Percentiles rank a stretch among this genome's conserved stretches.
phyloP scores from a whole-genome alignment of 2,329 filamentous ascomycete genomes.

The Hawksworthiomyces lignivorus region DNA sequence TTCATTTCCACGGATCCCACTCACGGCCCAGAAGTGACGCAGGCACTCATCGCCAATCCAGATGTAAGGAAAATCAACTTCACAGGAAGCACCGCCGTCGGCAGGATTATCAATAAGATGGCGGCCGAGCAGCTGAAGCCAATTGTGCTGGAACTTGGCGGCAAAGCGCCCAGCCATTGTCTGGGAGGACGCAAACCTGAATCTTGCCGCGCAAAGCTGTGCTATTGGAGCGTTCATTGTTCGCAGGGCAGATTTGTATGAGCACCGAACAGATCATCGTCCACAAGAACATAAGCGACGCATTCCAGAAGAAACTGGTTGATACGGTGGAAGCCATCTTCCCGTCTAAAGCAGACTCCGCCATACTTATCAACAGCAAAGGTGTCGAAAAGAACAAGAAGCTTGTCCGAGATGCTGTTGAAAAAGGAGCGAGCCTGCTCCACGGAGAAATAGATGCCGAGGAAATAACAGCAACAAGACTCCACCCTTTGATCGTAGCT shows the following conservation, averaged over 20 bases:
- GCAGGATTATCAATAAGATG: conserved; percentile 60
- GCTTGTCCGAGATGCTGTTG: too few relatives aligned
- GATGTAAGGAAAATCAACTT: conserved; percentile 77
- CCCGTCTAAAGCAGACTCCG: too few relatives aligned
- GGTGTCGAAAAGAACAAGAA: too few relatives aligned
- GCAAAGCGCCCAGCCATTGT: conserved; percentile 75
- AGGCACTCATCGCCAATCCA: conserved; percentile 57
- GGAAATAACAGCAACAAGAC: too few relatives aligned
- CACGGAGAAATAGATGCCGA: too few relatives aligned
- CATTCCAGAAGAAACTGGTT: conserved; percentile 43
- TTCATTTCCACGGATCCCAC: conserved; percentile 58
- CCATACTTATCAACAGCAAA: too few relatives aligned
- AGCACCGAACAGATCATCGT: conserved; percentile 66
- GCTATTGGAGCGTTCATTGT: conserved; percentile 60
- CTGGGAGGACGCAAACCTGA: conserved; percentile 70
- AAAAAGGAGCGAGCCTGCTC: too few relatives aligned
- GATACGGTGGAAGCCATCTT: too few relatives aligned
- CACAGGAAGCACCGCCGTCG: conserved; percentile 69
- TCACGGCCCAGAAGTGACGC: conserved; percentile 60
- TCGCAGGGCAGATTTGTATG: conserved; percentile 77
- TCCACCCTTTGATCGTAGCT: too few relatives aligned
- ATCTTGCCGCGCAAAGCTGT: conserved; percentile 60
- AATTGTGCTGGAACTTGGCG: conserved; percentile 71
- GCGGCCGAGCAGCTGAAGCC: conserved; percentile 73
- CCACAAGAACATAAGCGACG: conserved; percentile 36